Base-by-base conservation (phyloP, 2,329 filamentous ascomycete species). In the Thelonectria rubi region DNA sequence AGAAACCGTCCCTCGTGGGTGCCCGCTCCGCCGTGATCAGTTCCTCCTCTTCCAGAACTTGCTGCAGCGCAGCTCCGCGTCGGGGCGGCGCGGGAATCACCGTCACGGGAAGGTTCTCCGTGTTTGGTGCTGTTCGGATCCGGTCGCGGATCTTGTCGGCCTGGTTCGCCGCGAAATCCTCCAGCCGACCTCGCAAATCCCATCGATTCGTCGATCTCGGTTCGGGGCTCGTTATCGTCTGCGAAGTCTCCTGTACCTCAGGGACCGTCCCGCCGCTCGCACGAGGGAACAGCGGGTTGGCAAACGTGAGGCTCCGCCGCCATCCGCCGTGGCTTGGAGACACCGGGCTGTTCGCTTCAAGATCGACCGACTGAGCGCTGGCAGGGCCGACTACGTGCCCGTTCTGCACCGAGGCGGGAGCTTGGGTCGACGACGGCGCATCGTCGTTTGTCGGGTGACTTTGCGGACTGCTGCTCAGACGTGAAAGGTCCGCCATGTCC, bases 61-160 rank as follows among this genome's bases (percentile, higher is more conserved):
- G 80, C n/a, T 83, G 82, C 4, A 88, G 72, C 48, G 85, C 83
- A 0, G 83, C 81, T 5, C 86, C 85, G 59, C 81, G 78, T n/a
- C 87, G 81, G 37, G 82, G 81, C 17, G 87, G 87, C 1, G 87
- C 86, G 3, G 87, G 87, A 14, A 90, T 88, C 8, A 88, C 82
- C 17, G 80, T 86, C 1, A 87, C 81, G 1, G 86, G 86, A 17
- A 89, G 75, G 62, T 81, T 82, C 18, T 84, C 83, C 2, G 82
- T 85, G 66, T 85, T 82, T 0, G 82, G 79, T 0, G 81, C 82
- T 10, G 86, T 82, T 11, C 83, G 79, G 48, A 87, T 80, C 59
- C 78, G 82, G 56, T 89, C 86, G 10, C 86, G 79, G 6, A 89
- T 73, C 70, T 80, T 84, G 64, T 89, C 87, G 1, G 86, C 87